These are phyloP conservation scores for Luzula sylvatica DNA, from an alignment of 176 grass and related monocot genomes.

Conservation along the genomic window DNA sequence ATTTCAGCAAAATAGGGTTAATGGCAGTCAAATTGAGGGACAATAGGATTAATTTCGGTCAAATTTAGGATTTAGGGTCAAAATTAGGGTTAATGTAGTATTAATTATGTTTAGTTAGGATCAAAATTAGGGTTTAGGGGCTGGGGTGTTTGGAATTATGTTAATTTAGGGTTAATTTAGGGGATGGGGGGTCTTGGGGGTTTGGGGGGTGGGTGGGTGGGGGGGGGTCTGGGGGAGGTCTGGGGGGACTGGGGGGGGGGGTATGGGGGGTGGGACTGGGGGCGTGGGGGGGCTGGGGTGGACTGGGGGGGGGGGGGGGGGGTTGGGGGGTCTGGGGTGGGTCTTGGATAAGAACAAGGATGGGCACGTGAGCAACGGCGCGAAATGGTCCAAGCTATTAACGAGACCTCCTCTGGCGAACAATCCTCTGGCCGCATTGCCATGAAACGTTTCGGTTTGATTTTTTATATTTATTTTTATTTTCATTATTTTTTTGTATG, in stretches of 20 bases:
- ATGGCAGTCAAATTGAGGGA: constrained; percentile 27
- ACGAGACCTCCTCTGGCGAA: constrained; percentile 76
- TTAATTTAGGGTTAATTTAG: too few species aligned
- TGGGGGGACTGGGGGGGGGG: neutral
- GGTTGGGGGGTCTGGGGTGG: too few species aligned
- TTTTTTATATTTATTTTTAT: constrained; percentile 1
- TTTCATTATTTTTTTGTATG: constrained; percentile 11
- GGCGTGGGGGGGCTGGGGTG: neutral
- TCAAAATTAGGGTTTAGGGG: too few species aligned
- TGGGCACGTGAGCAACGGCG: constrained; percentile 90
- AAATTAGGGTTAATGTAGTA: too few species aligned
- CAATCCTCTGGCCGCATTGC: constrained; percentile 89
- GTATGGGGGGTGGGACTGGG: neutral
- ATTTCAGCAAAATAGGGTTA: too few species aligned
- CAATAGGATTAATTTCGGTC: too few species aligned
- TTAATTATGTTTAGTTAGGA: too few species aligned
- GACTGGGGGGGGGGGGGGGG: neutral
- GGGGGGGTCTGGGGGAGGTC: constrained; percentile 18
- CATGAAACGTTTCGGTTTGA: constrained; percentile 96
- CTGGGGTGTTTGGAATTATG: constrained; percentile 25
- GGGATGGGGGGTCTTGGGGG: too few species aligned
- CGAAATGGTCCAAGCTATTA: constrained; percentile 91
- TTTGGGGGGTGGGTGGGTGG: constrained; percentile 17
- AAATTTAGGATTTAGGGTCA: too few species aligned
- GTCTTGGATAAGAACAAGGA: constrained; percentile 96